Conservation (phyloP, 306 rosid species). For the Leucaena leucocephala region DNA sequence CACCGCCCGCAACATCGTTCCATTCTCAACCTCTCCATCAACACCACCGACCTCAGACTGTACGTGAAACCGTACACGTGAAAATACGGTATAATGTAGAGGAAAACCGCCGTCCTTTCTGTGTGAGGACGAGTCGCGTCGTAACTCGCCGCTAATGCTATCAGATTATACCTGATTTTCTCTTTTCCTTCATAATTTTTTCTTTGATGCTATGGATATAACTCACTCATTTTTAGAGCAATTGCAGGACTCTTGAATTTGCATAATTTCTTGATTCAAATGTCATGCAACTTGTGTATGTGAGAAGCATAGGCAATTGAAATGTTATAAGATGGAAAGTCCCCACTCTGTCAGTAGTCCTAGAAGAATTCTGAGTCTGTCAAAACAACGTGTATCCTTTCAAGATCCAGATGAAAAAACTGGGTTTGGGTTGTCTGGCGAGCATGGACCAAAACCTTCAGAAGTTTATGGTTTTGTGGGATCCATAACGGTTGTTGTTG, state of each 20-base stretch:
- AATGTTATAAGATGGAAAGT: conserved; percentile 64
- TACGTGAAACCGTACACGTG: conserved; percentile 53
- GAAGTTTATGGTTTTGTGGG: conserved; percentile 96
- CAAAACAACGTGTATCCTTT: conserved; percentile 57
- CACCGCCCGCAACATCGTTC: conserved; percentile 48
- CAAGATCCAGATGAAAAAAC: conserved; percentile 53
- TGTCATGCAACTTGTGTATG: neutral
- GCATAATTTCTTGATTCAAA: neutral
- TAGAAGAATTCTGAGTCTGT: conserved; percentile 72
- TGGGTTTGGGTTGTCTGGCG: conserved; percentile 64
- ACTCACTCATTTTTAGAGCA: neutral
- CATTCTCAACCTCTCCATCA: conserved; percentile 49
- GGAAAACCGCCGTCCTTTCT: conserved; percentile 39
- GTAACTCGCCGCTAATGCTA: neutral
- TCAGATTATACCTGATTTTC: neutral
- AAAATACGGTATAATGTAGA: conserved; percentile 50
- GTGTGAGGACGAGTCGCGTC: conserved; percentile 25
- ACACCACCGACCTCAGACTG: conserved; percentile 44
- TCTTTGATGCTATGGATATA: neutral
- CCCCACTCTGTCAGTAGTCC: conserved; percentile 81
- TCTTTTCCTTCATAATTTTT: neutral
- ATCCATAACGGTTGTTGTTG: conserved; percentile 75
- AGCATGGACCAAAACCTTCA: conserved; percentile 84
- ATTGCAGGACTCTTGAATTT: neutral
- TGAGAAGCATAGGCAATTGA: conserved; percentile 9